These are phyloP conservation scores for Capsicum pubescens DNA, from an alignment of 257 asterid genomes.

Conservation along the genomic window DNA sequence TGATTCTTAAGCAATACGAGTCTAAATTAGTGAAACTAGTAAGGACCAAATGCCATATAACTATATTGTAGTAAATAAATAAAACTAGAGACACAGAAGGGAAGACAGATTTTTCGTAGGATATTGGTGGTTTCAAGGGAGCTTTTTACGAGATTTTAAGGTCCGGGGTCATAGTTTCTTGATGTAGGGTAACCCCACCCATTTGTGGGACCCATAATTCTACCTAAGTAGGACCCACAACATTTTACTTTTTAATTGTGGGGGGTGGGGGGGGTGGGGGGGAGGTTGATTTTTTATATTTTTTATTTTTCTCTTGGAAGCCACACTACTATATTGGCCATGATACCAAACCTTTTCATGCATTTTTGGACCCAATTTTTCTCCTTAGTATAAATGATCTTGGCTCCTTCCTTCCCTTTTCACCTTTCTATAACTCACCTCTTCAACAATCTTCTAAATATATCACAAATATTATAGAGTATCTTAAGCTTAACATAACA, in stretches of 20 bases:
- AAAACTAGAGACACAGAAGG: not conserved
- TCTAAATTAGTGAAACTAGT: not conserved
- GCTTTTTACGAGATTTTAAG: conserved; percentile 73
- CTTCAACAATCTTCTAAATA: not conserved
- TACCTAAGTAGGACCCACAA: conserved; percentile 20
- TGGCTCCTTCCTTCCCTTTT: conserved; percentile 46
- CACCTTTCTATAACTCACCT: conserved; percentile 3
- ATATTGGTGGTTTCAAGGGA: conserved; percentile 34
- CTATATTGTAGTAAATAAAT: not conserved
- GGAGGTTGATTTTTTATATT: not conserved
- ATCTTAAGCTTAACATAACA: not conserved
- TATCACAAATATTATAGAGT: no score
- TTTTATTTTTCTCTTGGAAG: no score
- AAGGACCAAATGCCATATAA: not conserved
- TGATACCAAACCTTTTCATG: conserved; percentile 62
- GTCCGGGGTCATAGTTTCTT: conserved; percentile 64
- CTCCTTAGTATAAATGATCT: conserved; percentile 55
- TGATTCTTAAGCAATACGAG: not conserved
- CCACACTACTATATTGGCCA: conserved; percentile 35
- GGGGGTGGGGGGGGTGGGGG: not conserved
- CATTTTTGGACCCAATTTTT: conserved; percentile 37
- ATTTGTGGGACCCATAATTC: conserved; percentile 33
- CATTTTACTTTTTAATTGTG: not conserved
- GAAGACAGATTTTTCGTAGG: conserved; percentile 20
- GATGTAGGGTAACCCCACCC: conserved; percentile 43